Conservation (phyloP, 768 basidiomycete genomes). For the Rhizopogon rudus region DNA sequence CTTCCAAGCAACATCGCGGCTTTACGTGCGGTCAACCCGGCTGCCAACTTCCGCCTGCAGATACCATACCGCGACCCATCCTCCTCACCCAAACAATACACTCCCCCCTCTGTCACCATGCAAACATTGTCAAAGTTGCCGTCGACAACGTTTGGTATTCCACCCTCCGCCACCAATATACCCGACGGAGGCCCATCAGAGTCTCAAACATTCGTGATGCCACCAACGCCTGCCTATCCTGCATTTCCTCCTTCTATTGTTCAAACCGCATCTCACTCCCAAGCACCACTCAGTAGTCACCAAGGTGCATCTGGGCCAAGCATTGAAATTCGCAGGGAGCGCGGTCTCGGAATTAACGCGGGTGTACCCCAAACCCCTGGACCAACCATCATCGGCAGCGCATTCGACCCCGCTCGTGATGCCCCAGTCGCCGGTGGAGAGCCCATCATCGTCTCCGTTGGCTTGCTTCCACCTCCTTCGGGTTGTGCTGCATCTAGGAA, state of each 20-base stretch:
- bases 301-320: slow-evolving; percentile 48
- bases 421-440: slow-evolving; percentile 33
- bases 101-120: slow-evolving; percentile 31
- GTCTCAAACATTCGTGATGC: slow-evolving; percentile 23
- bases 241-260: slow-evolving; percentile 50
- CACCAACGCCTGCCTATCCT: slow-evolving; percentile 71
- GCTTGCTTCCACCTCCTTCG: slow-evolving; percentile 31
- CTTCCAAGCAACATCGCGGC: slow-evolving; percentile 32
- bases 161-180: slow-evolving; percentile 22
- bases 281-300: slow-evolving; percentile 49
- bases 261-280: slow-evolving; percentile 50
- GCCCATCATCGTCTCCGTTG: slow-evolving; percentile 68
- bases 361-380: slow-evolving; percentile 49
- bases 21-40: slow-evolving; percentile 22
- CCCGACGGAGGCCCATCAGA: slow-evolving; percentile 10
- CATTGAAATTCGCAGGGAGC: slow-evolving; percentile 64
- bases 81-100: slow-evolving; percentile 18
- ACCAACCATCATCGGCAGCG: slow-evolving; percentile 41
- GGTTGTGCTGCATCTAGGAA: slow-evolving; percentile 25
- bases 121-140: slow-evolving; percentile 26
- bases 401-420: slow-evolving; percentile 28
- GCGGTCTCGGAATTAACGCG: slow-evolving; percentile 31
- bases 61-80: slow-evolving; percentile 23
- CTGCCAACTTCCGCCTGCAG: slow-evolving; percentile 17
- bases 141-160: slow-evolving; percentile 27